Base-by-base conservation (phyloP, 2,329 filamentous ascomycete genomes). In the Microsporum audouinii region DNA sequence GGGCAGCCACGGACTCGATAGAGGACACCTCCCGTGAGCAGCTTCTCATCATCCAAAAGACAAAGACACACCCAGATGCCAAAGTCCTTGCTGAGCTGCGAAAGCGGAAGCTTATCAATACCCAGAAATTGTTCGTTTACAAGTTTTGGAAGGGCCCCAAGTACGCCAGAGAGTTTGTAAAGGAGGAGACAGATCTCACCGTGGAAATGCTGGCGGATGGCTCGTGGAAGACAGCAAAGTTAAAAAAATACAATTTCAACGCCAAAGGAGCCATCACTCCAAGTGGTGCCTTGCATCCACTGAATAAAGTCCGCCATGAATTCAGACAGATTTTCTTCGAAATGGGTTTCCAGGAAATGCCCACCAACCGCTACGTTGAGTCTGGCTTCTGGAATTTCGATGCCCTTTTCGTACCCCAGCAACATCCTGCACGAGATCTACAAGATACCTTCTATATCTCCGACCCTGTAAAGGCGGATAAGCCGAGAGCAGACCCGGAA, bases 331-430 rank as follows among this genome's bases (percentile, higher is more conserved):
- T 99, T 72, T 99, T 99, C 85, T 97, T 99, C 77, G 91, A 96
- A 73, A 95, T 96, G 86, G 94, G 92, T 59, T 99, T 97, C 79
- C 87, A 92, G 70, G 94, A 99, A 80, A 97, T 99, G 94, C 89
- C 91, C 12, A 96, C 92, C 57, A 88, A 88, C 77, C 85, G 89
- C 73, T 96, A 87, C 73, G 91, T 97, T 65, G 94, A 99, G 78
- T 92, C 91, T 10, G 91, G 92, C 55, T 96, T 97, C 85, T 99
- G 94, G 91, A 97, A 97, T 77, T 97, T 97, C 75, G 92, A 97
- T 71, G 86, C 91, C 29, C 89, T 99, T 65, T 96, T 92, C 75
- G 92, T 97, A 59, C 92, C 92, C 34, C 94, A 95, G 77, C 94
- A 99, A 81, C 94, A 99, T 75, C 94, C 94, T 58, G 94, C 94